Conservation (phyloP, 768 basidiomycete genomes). For the Lactifluus subvellereus region DNA sequence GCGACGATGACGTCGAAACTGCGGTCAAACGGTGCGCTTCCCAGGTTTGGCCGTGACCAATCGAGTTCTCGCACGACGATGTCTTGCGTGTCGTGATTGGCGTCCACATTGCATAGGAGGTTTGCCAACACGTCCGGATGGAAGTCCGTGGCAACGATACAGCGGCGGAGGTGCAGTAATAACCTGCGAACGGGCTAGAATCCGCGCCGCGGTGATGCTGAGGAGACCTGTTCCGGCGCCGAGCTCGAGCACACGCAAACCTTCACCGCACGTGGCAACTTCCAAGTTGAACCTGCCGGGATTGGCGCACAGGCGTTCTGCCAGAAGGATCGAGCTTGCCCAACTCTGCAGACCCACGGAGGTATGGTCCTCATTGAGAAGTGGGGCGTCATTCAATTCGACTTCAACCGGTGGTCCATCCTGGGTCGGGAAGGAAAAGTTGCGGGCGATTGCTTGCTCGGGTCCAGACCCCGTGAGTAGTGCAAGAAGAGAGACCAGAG, state of each 20-base stretch:
- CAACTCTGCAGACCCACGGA: slow-evolving; percentile 82
- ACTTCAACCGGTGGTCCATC: slow-evolving; percentile 34
- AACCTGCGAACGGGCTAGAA: slow-evolving; percentile 30
- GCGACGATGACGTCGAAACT: slow-evolving; percentile 69
- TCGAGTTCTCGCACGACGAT: slow-evolving; percentile 52
- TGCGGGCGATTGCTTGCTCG: slow-evolving; percentile 43
- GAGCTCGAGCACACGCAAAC: slow-evolving; percentile 55
- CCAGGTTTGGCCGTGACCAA: slow-evolving; percentile 48
- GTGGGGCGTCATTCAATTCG: slow-evolving; percentile 64
- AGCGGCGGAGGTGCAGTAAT: slow-evolving; percentile 25
- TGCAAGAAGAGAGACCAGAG: slow-evolving; percentile 46
- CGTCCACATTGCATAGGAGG: slow-evolving; percentile 50
- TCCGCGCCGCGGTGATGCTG: slow-evolving; percentile 59
- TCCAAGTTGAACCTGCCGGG: slow-evolving; percentile 40
- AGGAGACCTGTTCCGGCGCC: slow-evolving; percentile 82
- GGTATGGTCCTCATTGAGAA: slow-evolving; percentile 62
- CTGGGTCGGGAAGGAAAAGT: slow-evolving; percentile 42
- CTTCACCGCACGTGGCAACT: not conserved
- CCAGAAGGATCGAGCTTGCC: slow-evolving; percentile 71
- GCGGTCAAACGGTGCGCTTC: slow-evolving; percentile 30
- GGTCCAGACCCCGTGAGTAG: slow-evolving; percentile 41
- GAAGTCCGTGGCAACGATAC: slow-evolving; percentile 70
- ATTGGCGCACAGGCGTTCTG: slow-evolving; percentile 50
- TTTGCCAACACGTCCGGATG: slow-evolving; percentile 72
- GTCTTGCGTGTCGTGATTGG: slow-evolving; percentile 39